phyloP scores from a whole-genome alignment of 1,284 basidiomycete genomes.

The Apiotrichum siamense region DNA sequence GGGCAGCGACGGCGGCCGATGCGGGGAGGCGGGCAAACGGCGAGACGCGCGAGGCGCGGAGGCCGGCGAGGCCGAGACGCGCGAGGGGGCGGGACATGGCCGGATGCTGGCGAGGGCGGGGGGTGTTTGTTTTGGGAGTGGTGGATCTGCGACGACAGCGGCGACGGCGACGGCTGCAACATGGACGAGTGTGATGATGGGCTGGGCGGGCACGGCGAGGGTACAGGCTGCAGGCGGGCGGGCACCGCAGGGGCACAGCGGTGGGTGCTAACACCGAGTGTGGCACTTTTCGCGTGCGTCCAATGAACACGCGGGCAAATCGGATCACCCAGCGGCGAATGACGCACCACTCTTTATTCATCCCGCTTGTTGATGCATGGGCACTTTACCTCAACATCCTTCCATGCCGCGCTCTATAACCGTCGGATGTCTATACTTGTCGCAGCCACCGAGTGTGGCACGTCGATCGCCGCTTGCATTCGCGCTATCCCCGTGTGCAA shows the following conservation, averaged over 20 bases:
- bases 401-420: too few species aligned
- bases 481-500: neutral
- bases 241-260: too few species aligned
- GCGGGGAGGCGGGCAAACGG: neutral
- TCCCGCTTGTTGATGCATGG: neutral
- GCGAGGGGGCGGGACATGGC: conserved; percentile 11
- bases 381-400: too few species aligned
- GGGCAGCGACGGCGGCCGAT: neutral
- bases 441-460: too few species aligned
- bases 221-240: too few species aligned
- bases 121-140: too few species aligned
- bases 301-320: neutral
- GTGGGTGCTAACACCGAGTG: neutral
- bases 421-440: too few species aligned
- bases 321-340: neutral
- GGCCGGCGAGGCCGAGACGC: conserved; percentile 15
- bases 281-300: neutral
- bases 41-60: neutral
- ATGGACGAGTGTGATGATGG: too few species aligned
- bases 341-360: neutral
- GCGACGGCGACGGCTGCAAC: too few species aligned
- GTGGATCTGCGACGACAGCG: too few species aligned
- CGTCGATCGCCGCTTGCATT: too few species aligned
- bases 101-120: neutral
- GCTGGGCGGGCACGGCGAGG: neutral